These are phyloP conservation scores for Primulina eburnea DNA, from an alignment of 257 asterid species.

Conservation along the genomic window DNA sequence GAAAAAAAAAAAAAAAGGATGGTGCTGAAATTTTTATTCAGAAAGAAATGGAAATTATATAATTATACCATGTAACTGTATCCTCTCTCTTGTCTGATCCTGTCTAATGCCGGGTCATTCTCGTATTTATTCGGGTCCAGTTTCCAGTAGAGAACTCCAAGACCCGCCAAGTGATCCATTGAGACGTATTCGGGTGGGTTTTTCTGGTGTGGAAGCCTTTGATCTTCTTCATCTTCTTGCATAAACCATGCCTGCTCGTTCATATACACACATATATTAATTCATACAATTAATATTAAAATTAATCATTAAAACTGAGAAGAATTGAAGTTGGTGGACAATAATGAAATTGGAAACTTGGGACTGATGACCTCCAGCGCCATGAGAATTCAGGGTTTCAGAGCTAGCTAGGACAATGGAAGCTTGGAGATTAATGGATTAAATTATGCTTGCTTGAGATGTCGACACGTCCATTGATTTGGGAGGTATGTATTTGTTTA, in stretches of 20 bases:
- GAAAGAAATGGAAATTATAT: neutral
- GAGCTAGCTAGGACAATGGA: neutral
- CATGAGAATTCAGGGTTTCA: conserved; percentile 33
- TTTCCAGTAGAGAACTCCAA: conserved; percentile 71
- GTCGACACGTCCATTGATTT: conserved; percentile 37
- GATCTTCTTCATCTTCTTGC: conserved; percentile 69
- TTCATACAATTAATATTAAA: neutral
- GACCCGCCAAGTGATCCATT: conserved; percentile 47
- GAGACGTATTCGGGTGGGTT: conserved; percentile 60
- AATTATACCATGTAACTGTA: conserved; percentile 61
- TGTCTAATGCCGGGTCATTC: conserved; percentile 60
- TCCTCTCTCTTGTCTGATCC: conserved; percentile 64
- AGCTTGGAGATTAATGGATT: conserved; percentile 4
- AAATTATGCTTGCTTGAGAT: neutral
- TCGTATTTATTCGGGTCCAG: conserved; percentile 59
- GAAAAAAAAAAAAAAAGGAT: no score
- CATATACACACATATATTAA: neutral
- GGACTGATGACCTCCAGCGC: conserved; percentile 51
- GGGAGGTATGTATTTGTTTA: conserved; percentile 43
- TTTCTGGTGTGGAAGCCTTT: conserved; percentile 61
- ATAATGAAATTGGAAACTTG: neutral
- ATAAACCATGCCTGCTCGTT: conserved; percentile 68
- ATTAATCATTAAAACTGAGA: no score
- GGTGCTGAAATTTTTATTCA: no score
- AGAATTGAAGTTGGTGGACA: neutral